phyloP scores from a whole-genome alignment of 2,329 filamentous ascomycete species.

The Parafenestella ontariensis region DNA sequence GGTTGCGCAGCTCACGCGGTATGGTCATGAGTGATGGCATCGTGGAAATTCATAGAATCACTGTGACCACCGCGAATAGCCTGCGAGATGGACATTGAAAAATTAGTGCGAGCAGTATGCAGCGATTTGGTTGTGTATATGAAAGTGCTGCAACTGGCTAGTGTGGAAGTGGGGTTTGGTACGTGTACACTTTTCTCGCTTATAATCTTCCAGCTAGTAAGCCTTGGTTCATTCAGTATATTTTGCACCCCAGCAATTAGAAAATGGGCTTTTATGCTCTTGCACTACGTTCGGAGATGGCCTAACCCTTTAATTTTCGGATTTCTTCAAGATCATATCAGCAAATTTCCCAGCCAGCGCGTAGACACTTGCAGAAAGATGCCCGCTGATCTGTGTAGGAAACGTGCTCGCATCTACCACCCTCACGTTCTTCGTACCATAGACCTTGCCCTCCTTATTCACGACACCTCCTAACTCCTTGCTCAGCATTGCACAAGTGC shows the following conservation, averaged over 20 bases:
- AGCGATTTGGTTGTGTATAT: too few species aligned
- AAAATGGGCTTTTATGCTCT: too few species aligned
- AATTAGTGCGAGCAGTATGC: too few species aligned
- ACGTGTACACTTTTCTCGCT: too few species aligned
- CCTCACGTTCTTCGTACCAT: constrained; percentile 45
- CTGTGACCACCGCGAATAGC: too few species aligned
- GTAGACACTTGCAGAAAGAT: constrained; percentile 47
- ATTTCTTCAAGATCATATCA: constrained; percentile 25
- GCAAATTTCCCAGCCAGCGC: constrained; percentile 47
- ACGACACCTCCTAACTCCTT: constrained; percentile 45
- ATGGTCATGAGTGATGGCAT: constrained; percentile 10
- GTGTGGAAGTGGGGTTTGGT: too few species aligned
- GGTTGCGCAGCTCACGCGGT: constrained; percentile 24
- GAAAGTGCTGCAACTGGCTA: not conserved
- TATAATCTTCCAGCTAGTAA: too few species aligned
- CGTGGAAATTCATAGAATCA: not conserved
- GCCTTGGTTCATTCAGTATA: not conserved
- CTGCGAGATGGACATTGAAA: not conserved
- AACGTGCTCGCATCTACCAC: constrained; percentile 49
- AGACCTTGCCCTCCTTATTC: constrained; percentile 39
- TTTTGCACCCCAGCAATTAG: too few species aligned
- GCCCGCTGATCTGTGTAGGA: constrained; percentile 44
- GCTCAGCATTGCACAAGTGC: constrained; percentile 44
- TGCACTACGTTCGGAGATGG: not conserved
- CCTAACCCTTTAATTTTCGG: constrained; percentile 21